phyloP scores from a whole-genome alignment of 805 yeast species.

The Candida germanica region DNA sequence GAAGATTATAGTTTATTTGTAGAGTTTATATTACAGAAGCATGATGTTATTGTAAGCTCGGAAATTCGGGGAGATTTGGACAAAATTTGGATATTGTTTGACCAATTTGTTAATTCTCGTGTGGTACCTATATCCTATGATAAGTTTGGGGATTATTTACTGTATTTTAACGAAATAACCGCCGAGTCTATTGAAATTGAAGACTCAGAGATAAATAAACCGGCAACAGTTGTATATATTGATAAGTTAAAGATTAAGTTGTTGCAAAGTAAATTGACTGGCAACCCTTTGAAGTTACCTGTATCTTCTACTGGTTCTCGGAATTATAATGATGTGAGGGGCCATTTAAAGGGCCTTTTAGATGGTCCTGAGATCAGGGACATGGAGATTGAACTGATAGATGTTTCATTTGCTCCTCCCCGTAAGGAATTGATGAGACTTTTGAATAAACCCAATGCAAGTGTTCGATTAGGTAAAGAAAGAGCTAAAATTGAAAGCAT shows the following conservation, averaged over 20 bases:
- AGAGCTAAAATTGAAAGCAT: constrained; percentile 37
- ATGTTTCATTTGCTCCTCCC: no score
- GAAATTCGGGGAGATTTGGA: constrained; percentile 6
- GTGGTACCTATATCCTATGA: not conserved
- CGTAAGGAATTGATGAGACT: not conserved
- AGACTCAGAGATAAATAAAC: not conserved
- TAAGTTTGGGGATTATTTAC: not conserved
- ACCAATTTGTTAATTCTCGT: not conserved
- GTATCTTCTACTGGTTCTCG: not conserved
- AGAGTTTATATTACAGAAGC: constrained; percentile 4
- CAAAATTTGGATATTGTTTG: constrained; percentile 2
- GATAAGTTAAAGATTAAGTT: constrained; percentile 9
- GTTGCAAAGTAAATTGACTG: constrained; percentile 2
- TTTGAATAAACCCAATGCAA: constrained; percentile 31
- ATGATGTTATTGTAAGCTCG: constrained; percentile 1
- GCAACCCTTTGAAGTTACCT: not conserved
- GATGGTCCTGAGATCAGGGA: not conserved
- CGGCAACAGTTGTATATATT: not conserved
- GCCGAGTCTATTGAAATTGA: constrained; percentile 16
- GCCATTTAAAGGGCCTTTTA: not conserved
- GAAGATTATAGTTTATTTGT: constrained; percentile 3
- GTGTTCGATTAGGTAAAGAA: constrained; percentile 36
- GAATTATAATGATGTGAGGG: not conserved
- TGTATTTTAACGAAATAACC: constrained; percentile 16
- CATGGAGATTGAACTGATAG: not conserved